Conservation (phyloP, 129 eudicot genomes). For the Rutidosis leptorrhynchoides region DNA sequence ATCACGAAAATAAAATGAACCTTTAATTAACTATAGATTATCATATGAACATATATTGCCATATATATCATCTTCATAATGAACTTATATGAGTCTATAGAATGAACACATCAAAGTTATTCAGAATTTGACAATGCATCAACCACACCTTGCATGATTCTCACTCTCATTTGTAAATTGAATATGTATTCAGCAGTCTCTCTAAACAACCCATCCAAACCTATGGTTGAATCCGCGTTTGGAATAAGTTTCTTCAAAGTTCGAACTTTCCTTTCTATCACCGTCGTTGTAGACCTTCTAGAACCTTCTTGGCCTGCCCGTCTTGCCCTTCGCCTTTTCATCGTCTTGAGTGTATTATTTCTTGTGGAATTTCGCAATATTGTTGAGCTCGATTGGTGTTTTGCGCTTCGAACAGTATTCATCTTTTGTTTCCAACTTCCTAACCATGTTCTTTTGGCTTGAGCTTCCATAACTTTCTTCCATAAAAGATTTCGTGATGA, state of each 20-base stretch:
- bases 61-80: conserved; percentile 12
- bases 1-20: conserved; percentile 12
- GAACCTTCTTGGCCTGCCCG: conserved; percentile 22
- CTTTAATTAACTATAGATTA: conserved; percentile 23
- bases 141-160: conserved; percentile 76
- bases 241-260: conserved; percentile 58
- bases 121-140: conserved; percentile 42
- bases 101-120: conserved; percentile 17
- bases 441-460: conserved; percentile 34
- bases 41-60: conserved; percentile 21
- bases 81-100: conserved; percentile 18
- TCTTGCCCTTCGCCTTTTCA: conserved; percentile 35
- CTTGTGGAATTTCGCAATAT: conserved; percentile 18
- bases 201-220: conserved; percentile 61
- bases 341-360: conserved; percentile 18
- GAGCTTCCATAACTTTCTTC: conserved; percentile 37
- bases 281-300: conserved; percentile 25
- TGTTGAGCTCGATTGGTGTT: background rate
- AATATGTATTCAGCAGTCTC: conserved; percentile 86
- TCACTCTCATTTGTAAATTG: conserved; percentile 61
- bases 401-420: conserved; percentile 12
- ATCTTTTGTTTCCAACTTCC: conserved; percentile 33
- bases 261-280: conserved; percentile 48
- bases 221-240: conserved; percentile 29
- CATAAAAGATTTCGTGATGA: conserved; percentile 33